These are phyloP conservation scores for Gypsophila paniculata DNA, from an alignment of 179 eudicot species.

Conservation along the genomic window DNA sequence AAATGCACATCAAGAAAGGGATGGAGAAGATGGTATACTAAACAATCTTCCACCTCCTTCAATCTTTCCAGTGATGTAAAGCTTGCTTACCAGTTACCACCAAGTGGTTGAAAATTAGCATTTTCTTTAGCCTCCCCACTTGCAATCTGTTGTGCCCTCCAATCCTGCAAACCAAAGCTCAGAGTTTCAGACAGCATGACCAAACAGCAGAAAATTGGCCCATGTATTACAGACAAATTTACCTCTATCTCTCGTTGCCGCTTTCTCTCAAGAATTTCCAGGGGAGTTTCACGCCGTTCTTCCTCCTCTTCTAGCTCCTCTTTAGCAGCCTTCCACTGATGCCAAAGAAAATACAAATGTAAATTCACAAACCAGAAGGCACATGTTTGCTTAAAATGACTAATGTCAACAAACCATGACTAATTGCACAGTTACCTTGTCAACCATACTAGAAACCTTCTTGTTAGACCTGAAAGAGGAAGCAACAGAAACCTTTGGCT, in stretches of 20 bases:
- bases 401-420: background rate
- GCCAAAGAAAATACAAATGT: background rate
- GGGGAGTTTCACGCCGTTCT: conserved; percentile 67
- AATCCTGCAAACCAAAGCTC: conserved; percentile 47
- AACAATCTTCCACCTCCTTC: background rate
- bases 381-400: background rate
- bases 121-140: conserved; percentile 93
- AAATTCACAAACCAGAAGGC: conserved; percentile 11
- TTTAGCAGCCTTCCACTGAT: conserved; percentile 96
- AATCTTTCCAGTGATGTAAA: background rate
- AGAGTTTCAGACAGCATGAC: conserved; percentile 13
- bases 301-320: conserved; percentile 92
- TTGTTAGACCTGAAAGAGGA: conserved; percentile 83
- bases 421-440: conserved; percentile 54
- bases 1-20: too few relatives aligned
- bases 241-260: conserved; percentile 91
- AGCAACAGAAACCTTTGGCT: conserved; percentile 53
- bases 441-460: conserved; percentile 95
- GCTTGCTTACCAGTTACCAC: conserved; percentile 79
- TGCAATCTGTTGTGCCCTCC: conserved; percentile 89
- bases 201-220: background rate
- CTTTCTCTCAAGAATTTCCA: conserved; percentile 76
- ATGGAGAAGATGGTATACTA: background rate
- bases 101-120: conserved; percentile 96
- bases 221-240: conserved; percentile 8